Base-by-base conservation (phyloP, 495 filamentous ascomycete species). In the Aspergillus nidulans region DNA sequence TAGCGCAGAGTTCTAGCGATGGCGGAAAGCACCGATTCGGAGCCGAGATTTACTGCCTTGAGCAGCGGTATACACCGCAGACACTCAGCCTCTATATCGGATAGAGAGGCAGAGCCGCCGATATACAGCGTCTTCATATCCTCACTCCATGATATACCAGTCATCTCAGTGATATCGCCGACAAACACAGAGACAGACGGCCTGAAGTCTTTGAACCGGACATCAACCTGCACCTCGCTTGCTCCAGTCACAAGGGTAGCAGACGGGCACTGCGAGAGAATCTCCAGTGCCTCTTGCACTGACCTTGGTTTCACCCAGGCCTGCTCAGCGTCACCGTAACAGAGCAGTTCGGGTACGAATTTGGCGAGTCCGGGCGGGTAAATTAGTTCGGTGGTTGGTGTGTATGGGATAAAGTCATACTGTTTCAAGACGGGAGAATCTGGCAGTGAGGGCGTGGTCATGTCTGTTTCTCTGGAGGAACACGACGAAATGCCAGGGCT, bases 201-300 rank as follows among this genome's bases (percentile, higher is more conserved):
- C 58, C 90, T 82, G 79, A 92, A 82, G 2, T 82, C 89, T 75
- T 97, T 97, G 79, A 98, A 97, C 65, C 95, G 96, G 70, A 95
- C 85, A 68, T 98, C 94, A 49, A 98, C 96, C 67, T 97, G 94
- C 0, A 92, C 97, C 69, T 98, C 94, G 3, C 89, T 95, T 63
- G 90, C 94, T 42, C 94, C 94, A 18, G 91, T 92, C 55, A 98
- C 94, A 53, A 98, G 80, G 67, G 96, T 97, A 3, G 92, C 89
- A 1, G 84, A 83, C 0, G 92, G 94, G 54, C 89, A 85, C 0
- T 80, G 83, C 56, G 74, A 82, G 71, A 96, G 95, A 66, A 98
- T 94, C 56, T 95, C 84, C 15, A 98, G 76, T 16, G 97, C 74
- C 63, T 98, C 89, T 16, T 89, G 77, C 10, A 98, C 60, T 0